Base-by-base conservation (phyloP, 768 basidiomycete species). In the Collybia sp. region DNA sequence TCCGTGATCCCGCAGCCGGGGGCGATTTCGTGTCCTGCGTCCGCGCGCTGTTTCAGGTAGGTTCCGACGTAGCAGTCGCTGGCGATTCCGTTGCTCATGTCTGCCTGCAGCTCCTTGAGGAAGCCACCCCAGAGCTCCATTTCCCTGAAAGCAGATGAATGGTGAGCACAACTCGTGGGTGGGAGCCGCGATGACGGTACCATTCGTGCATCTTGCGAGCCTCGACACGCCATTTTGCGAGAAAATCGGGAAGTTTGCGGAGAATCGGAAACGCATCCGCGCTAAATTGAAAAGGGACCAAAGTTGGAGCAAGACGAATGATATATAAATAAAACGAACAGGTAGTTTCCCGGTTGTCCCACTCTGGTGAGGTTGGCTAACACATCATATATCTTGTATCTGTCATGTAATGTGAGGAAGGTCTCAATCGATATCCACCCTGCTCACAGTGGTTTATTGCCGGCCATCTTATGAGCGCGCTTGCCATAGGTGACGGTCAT, bases 111-210 rank as follows among this genome's bases (percentile, higher is more conserved):
- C 33, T 59, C 58, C n/a, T 49, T 52, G 3, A 59, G 55, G 11
- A 59, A 47, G 13, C 58, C 57, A 19, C 58, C 58, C 58, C 58
- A 59, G 17, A 59, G 53, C 36, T 54, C 49, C 58, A 59, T 59
- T 44, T 59, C 58, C 58, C 58, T 59, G 33, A 31, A 38, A 30
- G 37, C 30, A 35, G 19, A n/a, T 44, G 11, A 30, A 36, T 25
- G 13, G 25, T n/a, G 19, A 33, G 17, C n/a, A n/a, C n/a, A n/a
- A n/a, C n/a, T n/a, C 25, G 8, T 25, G 3, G 25, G 25, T 25
- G 3, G 8, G 25, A 25, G 3, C 8, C 25, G 25, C 4, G 8
- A 25, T 25, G 30, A n/a, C n/a, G 11, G 37, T 43, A 60, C 60
- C 60, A 60, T 45, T 52, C 48, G 35, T 62, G 60, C 54, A 59